Evolutionary conservation across 2,329 filamentous ascomycete genomes (phyloP).

Genomic region (Ceratocystis harringtonii): DNA sequence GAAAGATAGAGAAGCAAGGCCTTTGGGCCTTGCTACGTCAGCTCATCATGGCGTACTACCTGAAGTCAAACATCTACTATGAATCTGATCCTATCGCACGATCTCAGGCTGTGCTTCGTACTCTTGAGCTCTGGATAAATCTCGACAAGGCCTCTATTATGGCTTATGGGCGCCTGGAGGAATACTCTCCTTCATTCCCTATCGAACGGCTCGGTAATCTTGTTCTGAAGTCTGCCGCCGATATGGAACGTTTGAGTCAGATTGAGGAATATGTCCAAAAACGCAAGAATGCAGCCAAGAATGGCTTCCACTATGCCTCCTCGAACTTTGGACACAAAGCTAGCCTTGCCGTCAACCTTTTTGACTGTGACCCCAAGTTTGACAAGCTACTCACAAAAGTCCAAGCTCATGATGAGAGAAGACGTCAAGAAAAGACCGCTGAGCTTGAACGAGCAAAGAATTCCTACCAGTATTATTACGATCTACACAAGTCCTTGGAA

Average conservation of each 20-base stretch:
- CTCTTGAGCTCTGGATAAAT: slow-evolving; percentile 44
- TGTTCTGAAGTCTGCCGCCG: slow-evolving; percentile 28
- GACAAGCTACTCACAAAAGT: background rate
- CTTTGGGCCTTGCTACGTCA: slow-evolving; percentile 22
- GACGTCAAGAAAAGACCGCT: background rate
- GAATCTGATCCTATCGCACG: slow-evolving; percentile 28
- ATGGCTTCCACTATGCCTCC: background rate
- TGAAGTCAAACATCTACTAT: slow-evolving; percentile 24
- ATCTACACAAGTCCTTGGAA: background rate
- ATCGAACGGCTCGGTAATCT: slow-evolving; percentile 29
- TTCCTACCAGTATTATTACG: background rate
- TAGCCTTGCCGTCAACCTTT: background rate
- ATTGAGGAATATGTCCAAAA: slow-evolving; percentile 32
- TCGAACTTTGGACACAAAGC: background rate
- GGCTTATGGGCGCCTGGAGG: slow-evolving; percentile 27
- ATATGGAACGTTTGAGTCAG: slow-evolving; percentile 31
- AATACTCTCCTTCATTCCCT: slow-evolving; percentile 35
- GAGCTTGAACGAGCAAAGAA: background rate
- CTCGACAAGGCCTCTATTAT: slow-evolving; percentile 34
- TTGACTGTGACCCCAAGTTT: background rate
- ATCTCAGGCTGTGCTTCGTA: slow-evolving; percentile 41
- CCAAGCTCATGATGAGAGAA: background rate
- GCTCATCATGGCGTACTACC: slow-evolving; percentile 26
- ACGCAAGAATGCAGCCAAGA: background rate
- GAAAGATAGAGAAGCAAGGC: background rate